These are phyloP conservation scores for bread wheat (Triticum aestivum) DNA, from an alignment of 176 grass and related monocot genomes.

Conservation along the genomic window IWGSC_CS_RefSeq_v2.1 NC_057796.1:362719025-362719524, in stretches of 20 bases:
- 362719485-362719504: constrained; percentile 5
- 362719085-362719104: background rate
- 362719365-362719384: background rate
- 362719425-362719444: background rate
- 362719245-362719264: background rate
- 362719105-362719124: background rate
- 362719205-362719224: background rate
- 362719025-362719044: background rate
- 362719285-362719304: background rate
- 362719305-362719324: background rate
- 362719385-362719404: background rate
- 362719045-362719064: background rate
- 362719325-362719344: background rate
- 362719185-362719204: background rate
- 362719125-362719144: background rate
- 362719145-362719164: no score
- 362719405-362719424: background rate
- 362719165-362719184: no score
- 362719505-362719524: constrained; percentile 22
- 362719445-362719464: background rate
- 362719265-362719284: background rate
- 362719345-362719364: background rate
- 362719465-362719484: background rate
- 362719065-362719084: background rate
- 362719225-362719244: background rate